phyloP scores from a whole-genome alignment of 768 basidiomycete species.

The Phaeotremella skinneri region DNA sequence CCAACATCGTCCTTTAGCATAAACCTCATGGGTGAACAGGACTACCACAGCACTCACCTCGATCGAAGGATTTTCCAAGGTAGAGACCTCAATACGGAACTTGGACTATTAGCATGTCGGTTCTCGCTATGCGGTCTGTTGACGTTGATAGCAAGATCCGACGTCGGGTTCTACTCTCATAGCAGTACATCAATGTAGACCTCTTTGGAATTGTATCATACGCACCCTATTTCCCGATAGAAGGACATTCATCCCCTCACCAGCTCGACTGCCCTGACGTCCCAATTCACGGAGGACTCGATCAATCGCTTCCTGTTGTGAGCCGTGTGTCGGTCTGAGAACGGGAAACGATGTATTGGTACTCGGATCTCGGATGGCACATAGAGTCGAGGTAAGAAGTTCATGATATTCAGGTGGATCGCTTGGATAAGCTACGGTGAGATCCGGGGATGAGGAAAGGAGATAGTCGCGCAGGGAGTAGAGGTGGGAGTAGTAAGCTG shows the following conservation, averaged over 20 bases:
- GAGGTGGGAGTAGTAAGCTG: constrained; percentile 38
- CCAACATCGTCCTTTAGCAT: background rate
- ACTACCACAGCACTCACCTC: constrained; percentile 7
- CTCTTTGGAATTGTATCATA: background rate
- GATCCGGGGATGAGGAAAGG: background rate
- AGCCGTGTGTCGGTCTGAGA: constrained; percentile 2
- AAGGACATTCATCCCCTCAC: constrained; percentile 26
- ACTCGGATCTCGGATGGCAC: constrained; percentile 5
- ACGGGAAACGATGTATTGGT: background rate
- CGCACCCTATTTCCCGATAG: constrained; percentile 27
- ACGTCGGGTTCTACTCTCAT: constrained; percentile 7
- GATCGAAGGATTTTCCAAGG: constrained; percentile 36
- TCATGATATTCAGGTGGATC: constrained; percentile 20
- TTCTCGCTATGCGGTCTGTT: constrained; percentile 40
- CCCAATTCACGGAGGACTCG: constrained; percentile 32
- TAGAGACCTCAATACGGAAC: constrained; percentile 24
- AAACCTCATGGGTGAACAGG: too few species aligned
- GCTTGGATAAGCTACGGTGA: background rate
- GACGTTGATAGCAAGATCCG: constrained; percentile 31
- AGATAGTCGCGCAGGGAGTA: constrained; percentile 32
- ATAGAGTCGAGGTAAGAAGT: constrained; percentile 16
- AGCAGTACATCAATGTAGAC: background rate
- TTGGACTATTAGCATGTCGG: constrained; percentile 38
- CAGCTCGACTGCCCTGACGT: constrained; percentile 2
- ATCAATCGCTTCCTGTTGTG: constrained; percentile 44